Evolutionary conservation across 1,284 basidiomycete species (phyloP).

Genomic region (Moesziomyces sp.): DNA sequence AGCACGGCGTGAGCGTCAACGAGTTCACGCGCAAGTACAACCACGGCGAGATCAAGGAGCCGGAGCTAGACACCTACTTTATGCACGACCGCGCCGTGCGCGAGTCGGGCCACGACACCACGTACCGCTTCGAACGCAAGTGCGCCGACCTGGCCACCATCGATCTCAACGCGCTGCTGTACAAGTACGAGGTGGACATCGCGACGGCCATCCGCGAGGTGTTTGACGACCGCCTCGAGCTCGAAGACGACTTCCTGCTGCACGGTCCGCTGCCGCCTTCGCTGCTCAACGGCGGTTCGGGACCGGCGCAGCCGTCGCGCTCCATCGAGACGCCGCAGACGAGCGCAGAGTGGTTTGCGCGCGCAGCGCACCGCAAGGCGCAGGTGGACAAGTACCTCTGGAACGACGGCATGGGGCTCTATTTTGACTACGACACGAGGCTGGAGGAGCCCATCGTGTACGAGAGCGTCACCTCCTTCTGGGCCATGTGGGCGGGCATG

Average conservation of each 20-base stretch:
- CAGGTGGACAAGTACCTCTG: slow-evolving; percentile 93
- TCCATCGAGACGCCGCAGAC: slow-evolving; percentile 72
- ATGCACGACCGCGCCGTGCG: slow-evolving; percentile 93
- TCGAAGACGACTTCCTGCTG: slow-evolving; percentile 84
- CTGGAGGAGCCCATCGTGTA: slow-evolving; percentile 90
- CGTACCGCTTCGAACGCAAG: slow-evolving; percentile 92
- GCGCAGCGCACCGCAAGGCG: slow-evolving; percentile 68
- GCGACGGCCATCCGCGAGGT: slow-evolving; percentile 84
- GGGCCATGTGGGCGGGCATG: slow-evolving; percentile 97
- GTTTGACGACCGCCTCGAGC: slow-evolving; percentile 87
- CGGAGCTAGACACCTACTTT: slow-evolving; percentile 95
- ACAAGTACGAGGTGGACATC: slow-evolving; percentile 73
- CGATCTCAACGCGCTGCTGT: slow-evolving; percentile 85
- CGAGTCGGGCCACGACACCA: slow-evolving; percentile 87
- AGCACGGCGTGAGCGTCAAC: slow-evolving; percentile 92
- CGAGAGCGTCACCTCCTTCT: slow-evolving; percentile 93
- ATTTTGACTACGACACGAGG: slow-evolving; percentile 95
- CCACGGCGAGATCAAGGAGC: slow-evolving; percentile 82
- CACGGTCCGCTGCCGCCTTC: slow-evolving; percentile 51
- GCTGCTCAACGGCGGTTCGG: slow-evolving; percentile 36
- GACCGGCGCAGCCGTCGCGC: slow-evolving; percentile 71
- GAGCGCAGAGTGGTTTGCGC: slow-evolving; percentile 63
- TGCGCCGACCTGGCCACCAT: slow-evolving; percentile 95
- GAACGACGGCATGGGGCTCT: slow-evolving; percentile 94
- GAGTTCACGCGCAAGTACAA: slow-evolving; percentile 98